Base-by-base conservation (phyloP, 2,329 filamentous ascomycete species). In the Fusarium torreyae region DNA sequence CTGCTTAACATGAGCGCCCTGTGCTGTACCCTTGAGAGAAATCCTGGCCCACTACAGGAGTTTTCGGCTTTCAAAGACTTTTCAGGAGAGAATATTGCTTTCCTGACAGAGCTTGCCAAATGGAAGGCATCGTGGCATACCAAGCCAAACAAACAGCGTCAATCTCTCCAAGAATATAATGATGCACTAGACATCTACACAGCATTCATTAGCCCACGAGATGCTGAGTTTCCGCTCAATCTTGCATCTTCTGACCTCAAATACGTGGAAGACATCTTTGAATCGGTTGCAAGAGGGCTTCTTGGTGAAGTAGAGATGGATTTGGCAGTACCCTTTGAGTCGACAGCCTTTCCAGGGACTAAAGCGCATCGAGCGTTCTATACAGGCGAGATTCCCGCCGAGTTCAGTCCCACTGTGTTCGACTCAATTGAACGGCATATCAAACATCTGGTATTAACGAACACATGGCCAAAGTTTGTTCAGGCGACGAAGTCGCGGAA, bases 51-150 rank as follows among this genome's bases (percentile, higher is more conserved):
- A 0, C 82, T 92, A 0, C 87, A 89, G 57, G 78, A 87, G 49
- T 92, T 91, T 74, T 89, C 90, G 0, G 89, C 89, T 0, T 80
- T 86, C 3, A 83, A 85, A 36, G 90, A 92, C 67, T 91, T 92
- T 74, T 91, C 89, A 0, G 89, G 89, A 18, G 90, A 92, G 76
- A 92, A 92, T 71, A 88, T 92, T 68, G 85, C 89, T 34, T 92
- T 92, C 75, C 80, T 92, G 3, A 88, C 83, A 7, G 80, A 82
- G n/a, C 84, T 90, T 3, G 79, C 82, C 1, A 81, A 84, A 49
- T 91, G 88, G 87, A 89, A 87, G 74, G 70, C 74, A 4, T 77
- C 76, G 1, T 53, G 74, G 69, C 31, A 66, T 61, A 39, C 38
- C 4, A 39, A 39, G 6, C 15, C 58, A 1, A 20, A 34, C 14